Conservation (phyloP, 2,329 filamentous ascomycete species). For the Colletotrichum orbiculare region DNA sequence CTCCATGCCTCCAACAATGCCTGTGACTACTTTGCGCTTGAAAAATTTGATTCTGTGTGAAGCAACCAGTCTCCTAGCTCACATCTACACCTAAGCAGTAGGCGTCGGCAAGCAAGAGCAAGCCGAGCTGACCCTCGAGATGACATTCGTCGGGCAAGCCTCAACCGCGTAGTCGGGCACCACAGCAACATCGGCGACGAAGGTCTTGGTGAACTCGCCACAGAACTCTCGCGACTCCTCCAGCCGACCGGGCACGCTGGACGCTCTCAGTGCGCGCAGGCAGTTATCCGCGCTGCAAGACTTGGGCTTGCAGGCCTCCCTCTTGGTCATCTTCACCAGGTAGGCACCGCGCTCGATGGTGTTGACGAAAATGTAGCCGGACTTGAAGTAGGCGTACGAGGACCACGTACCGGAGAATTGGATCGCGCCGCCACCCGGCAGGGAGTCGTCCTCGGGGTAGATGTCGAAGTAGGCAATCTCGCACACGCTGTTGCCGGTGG, state of each 20-base stretch:
- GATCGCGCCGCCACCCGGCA: slow-evolving; percentile 48
- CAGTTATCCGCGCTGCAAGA: slow-evolving; percentile 40
- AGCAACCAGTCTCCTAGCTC: neutral
- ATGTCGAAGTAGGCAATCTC: slow-evolving; percentile 60
- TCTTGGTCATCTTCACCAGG: slow-evolving; percentile 48
- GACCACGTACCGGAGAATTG: slow-evolving; percentile 56
- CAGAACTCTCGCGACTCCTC: slow-evolving; percentile 40
- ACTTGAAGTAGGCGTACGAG: slow-evolving; percentile 56
- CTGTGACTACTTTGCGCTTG: neutral
- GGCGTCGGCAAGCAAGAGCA: slow-evolving; percentile 40
- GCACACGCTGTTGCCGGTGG: slow-evolving; percentile 52
- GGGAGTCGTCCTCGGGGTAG: slow-evolving; percentile 58
- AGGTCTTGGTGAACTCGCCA: slow-evolving; percentile 37
- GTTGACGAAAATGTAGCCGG: slow-evolving; percentile 55
- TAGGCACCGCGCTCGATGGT: slow-evolving; percentile 56
- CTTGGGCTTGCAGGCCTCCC: slow-evolving; percentile 39
- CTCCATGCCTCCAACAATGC: neutral
- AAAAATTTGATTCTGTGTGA: neutral
- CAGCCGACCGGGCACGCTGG: slow-evolving; percentile 34
- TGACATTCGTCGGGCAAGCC: slow-evolving; percentile 38
- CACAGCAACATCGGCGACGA: slow-evolving; percentile 37
- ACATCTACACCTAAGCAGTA: slow-evolving; percentile 15
- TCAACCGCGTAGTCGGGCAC: slow-evolving; percentile 38
- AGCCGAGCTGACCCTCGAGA: slow-evolving; percentile 40
- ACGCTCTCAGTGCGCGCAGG: slow-evolving; percentile 38